Base-by-base conservation (phyloP, 805 yeast species). In the Saturnispora besseyi region DNA sequence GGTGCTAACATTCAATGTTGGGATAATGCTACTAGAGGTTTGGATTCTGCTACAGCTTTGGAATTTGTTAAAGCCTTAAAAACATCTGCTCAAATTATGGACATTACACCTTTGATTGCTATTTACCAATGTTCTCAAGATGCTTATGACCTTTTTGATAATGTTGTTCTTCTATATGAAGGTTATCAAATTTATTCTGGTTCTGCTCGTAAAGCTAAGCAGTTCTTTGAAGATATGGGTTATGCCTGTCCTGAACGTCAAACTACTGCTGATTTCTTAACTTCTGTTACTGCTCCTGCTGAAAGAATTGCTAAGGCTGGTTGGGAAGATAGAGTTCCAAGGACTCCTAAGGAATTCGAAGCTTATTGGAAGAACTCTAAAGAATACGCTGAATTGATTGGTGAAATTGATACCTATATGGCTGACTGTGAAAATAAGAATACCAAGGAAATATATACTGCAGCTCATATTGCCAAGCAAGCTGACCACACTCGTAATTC, bases 21-120 rank as follows among this genome's bases (percentile, higher is more conserved):
- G 82, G 82, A 81, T 71, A 81, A 81, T 60, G 76, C 84, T 12
- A 81, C 86, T 22, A 77, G 87, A 70, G 87, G 86, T 62, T 74
- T 81, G 57, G 87, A 81, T 67, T 70, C 86, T 9, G 84, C 86
- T 28, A 80, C 85, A 44, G 87, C 87, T 31, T 68, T 78, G 59
- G 84, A 80, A 59, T 81, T 81, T 57, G 72, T 78, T 52, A 68
- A 75, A 55, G 80, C 82, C 24, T 69, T 81, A 56, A 79, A 76
- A 61, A 69, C 79, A 1, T 71, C 80, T 3, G 80, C 84, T n/a
- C 58, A 67, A 30, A 57, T 76, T n/a, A 56, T 70, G 54, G 74
- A 73, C 22, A 68, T 73, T 21, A 75, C 79, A 8, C 77, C 79
- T 1, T 65, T 76, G 52, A 72, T 76, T 61, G 79, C 81, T 46